Evolutionary conservation across 179 eudicot species (phyloP).

Genomic region (Patellifolia procumbens): DNA sequence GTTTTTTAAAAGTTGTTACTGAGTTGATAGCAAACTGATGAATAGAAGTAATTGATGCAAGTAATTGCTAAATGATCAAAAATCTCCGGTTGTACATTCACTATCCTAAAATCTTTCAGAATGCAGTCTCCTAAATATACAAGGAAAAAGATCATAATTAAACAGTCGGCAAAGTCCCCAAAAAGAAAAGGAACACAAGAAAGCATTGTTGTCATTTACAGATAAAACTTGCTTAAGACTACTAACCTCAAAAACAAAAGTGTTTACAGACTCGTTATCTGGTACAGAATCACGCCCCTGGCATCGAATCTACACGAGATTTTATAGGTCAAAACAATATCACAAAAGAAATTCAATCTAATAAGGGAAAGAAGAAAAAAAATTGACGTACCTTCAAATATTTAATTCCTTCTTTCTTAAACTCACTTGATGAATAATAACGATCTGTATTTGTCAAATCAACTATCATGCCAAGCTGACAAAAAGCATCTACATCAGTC

Average conservation of each 20-base stretch:
- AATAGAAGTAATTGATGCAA: neutral
- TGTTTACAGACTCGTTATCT: constrained; percentile 57
- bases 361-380: neutral
- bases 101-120: neutral
- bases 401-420: constrained; percentile 41
- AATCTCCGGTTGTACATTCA: neutral
- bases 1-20: neutral
- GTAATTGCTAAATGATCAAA: neutral
- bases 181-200: neutral
- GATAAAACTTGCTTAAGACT: neutral
- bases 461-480: constrained; percentile 60
- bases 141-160: neutral
- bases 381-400: constrained; percentile 47
- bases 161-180: neutral
- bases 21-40: neutral
- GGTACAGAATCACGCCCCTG: constrained; percentile 64
- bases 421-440: constrained; percentile 45
- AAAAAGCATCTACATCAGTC: too few relatives aligned
- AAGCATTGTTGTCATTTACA: neutral
- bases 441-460: constrained; percentile 64
- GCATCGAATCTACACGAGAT: constrained; percentile 47
- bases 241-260: constrained; percentile 55
- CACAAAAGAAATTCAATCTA: neutral
- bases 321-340: neutral
- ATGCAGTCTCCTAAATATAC: neutral